Evolutionary conservation across 257 asterid genomes (phyloP).

Genomic region (Marsdenia floribunda): DNA sequence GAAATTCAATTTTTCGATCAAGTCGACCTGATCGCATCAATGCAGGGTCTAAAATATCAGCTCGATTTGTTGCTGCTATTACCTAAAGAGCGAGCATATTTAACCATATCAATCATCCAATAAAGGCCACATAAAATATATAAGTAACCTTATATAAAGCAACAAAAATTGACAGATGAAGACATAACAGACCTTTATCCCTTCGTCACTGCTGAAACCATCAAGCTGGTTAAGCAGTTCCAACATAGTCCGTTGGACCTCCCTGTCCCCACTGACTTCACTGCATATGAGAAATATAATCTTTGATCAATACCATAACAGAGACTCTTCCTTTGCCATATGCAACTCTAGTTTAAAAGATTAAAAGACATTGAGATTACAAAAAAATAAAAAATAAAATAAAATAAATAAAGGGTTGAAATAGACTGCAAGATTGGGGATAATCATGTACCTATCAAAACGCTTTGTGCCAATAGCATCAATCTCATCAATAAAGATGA

Average conservation of each 20-base stretch:
- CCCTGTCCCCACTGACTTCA: slow-evolving; percentile 94
- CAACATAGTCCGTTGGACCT: slow-evolving; percentile 88
- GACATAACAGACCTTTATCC: slow-evolving; percentile 54
- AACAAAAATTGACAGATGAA: background rate
- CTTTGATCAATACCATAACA: background rate
- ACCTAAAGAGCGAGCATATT: slow-evolving; percentile 38
- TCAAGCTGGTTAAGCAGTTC: slow-evolving; percentile 93
- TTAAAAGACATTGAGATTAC: background rate
- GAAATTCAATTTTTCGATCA: slow-evolving; percentile 97
- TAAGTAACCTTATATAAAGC: background rate
- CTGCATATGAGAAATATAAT: slow-evolving; percentile 39
- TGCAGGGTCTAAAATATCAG: slow-evolving; percentile 96
- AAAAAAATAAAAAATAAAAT: no score
- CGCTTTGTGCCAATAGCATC: slow-evolving; percentile 97
- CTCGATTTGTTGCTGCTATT: slow-evolving; percentile 95
- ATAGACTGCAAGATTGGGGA: background rate
- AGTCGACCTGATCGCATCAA: slow-evolving; percentile 90
- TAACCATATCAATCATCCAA: no score
- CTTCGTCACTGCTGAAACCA: slow-evolving; percentile 91
- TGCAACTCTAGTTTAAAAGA: background rate
- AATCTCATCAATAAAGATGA: slow-evolving; percentile 88
- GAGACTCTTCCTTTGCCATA: background rate
- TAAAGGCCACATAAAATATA: no score
- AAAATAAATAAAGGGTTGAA: background rate
- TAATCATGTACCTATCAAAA: slow-evolving; percentile 58